Conservation (phyloP, 2,329 filamentous ascomycete species). For the Colletotrichum sp. region DNA sequence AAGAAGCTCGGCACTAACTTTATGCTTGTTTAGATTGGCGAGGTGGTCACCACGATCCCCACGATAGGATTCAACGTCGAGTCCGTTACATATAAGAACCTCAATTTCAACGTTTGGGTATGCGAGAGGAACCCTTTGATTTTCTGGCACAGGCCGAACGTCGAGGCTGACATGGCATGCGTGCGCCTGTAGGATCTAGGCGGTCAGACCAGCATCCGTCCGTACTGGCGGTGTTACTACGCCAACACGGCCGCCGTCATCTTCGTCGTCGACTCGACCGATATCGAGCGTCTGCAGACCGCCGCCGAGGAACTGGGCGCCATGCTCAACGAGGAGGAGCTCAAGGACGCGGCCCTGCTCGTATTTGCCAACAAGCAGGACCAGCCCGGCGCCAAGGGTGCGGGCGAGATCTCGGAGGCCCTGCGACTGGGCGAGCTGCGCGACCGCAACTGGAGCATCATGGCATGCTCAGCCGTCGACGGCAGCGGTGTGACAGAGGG, state of each 20-base stretch:
- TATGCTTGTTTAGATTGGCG: slow-evolving; percentile 74
- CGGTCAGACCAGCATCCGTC: slow-evolving; percentile 97
- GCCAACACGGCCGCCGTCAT: slow-evolving; percentile 98
- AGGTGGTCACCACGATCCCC: slow-evolving; percentile 98
- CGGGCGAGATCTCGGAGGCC: slow-evolving; percentile 95
- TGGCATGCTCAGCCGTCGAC: slow-evolving; percentile 95
- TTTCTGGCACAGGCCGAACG: not conserved
- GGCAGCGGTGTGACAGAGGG: slow-evolving; percentile 94
- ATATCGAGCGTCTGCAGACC: slow-evolving; percentile 92
- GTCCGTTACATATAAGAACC: slow-evolving; percentile 96
- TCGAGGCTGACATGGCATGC: slow-evolving; percentile 25
- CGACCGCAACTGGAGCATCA: slow-evolving; percentile 99
- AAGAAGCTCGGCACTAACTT: slow-evolving; percentile 12
- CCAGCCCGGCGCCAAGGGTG: slow-evolving; percentile 94
- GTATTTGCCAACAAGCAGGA: slow-evolving; percentile 99
- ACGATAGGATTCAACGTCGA: slow-evolving; percentile 99
- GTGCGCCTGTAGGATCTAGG: slow-evolving; percentile 73
- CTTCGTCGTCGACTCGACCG: slow-evolving; percentile 97
- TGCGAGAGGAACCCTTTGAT: slow-evolving; percentile 32
- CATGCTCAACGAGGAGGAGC: slow-evolving; percentile 97
- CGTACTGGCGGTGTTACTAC: slow-evolving; percentile 99
- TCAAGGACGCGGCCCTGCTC: slow-evolving; percentile 88
- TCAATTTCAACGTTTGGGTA: slow-evolving; percentile 99
- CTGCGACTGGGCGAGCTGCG: slow-evolving; percentile 88
- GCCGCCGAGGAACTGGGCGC: slow-evolving; percentile 90